These are phyloP conservation scores for Cerrena zonata DNA, from an alignment of 1,284 basidiomycete species.

Conservation along the genomic window DNA sequence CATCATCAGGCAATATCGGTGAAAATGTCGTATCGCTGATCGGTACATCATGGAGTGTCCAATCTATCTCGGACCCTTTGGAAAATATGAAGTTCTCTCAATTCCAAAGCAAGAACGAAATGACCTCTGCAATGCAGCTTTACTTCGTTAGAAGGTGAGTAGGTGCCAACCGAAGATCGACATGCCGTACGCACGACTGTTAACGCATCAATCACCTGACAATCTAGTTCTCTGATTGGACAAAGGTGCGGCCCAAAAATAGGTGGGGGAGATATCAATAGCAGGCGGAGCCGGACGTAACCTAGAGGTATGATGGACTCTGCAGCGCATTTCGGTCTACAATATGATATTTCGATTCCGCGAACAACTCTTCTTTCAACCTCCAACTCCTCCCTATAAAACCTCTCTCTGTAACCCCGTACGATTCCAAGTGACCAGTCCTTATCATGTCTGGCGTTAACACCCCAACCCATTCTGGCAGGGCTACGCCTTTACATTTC, in stretches of 20 bases:
- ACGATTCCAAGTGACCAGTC: background rate
- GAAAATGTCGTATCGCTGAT: background rate
- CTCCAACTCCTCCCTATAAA: background rate
- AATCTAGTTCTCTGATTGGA: background rate
- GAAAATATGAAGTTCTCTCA: background rate
- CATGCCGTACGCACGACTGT: background rate
- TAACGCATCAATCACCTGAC: background rate
- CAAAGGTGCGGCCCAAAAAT: background rate
- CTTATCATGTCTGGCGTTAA: constrained; percentile 5
- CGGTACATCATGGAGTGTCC: background rate
- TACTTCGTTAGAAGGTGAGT: no score
- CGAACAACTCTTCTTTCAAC: background rate
- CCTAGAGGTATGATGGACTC: no score
- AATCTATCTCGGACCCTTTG: background rate
- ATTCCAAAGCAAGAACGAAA: no score
- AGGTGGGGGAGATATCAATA: background rate
- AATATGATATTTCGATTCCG: background rate
- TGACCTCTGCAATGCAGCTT: no score
- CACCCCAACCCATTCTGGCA: constrained; percentile 1
- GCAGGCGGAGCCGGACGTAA: background rate
- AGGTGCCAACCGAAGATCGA: background rate
- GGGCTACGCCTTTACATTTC: constrained; percentile 8
- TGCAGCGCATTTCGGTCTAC: background rate
- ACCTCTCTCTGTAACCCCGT: background rate
- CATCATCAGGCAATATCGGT: background rate